phyloP scores from a whole-genome alignment of 73 alveolate species.

The Paramecium pentaurelia region DNA sequence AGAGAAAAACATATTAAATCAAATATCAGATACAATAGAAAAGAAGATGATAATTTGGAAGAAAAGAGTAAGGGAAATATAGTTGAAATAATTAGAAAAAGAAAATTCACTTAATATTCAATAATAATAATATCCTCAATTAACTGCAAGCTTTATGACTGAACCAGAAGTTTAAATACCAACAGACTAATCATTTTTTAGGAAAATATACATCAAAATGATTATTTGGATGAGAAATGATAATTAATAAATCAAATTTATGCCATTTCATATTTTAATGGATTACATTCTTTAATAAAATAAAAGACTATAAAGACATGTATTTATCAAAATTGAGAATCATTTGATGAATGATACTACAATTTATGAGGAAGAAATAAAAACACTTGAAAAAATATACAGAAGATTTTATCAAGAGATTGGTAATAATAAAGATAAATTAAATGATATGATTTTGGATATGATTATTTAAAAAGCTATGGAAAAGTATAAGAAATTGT shows the following conservation, averaged over 20 bases:
- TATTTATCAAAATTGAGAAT: neutral
- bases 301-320: neutral
- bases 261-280: neutral
- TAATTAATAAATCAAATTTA: neutral
- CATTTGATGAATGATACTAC: neutral
- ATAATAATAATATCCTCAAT: neutral
- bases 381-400: neutral
- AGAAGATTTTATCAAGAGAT: neutral
- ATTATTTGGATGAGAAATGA: neutral
- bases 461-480: neutral
- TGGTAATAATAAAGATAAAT: neutral
- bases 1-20: neutral
- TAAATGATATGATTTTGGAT: neutral
- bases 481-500: neutral
- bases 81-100: neutral
- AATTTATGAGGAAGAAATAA: neutral
- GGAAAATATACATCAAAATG: neutral
- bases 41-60: neutral
- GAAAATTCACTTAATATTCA: neutral
- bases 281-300: neutral
- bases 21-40: neutral
- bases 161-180: neutral
- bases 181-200: neutral
- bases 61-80: neutral
- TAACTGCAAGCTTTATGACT: neutral